Percentiles rank a stretch among this genome's conserved stretches.
Conservation (phyloP, 2,329 filamentous ascomycete species). For the Trichoderma sp. region DNA sequence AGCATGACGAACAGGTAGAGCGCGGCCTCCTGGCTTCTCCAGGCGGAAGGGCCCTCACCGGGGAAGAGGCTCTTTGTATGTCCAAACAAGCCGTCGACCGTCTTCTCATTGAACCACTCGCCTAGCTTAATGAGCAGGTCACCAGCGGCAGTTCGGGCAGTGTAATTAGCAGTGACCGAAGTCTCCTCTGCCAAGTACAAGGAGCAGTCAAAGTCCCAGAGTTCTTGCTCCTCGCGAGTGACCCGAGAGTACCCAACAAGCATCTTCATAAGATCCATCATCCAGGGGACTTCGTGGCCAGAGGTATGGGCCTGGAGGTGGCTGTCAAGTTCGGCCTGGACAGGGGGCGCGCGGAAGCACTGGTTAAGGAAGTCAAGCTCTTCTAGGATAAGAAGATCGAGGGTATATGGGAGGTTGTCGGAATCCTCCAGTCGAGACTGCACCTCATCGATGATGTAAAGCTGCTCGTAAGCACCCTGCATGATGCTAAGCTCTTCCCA, state of each 20-base stretch:
- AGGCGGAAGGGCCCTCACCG: constrained; percentile 42
- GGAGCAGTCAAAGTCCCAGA: constrained; percentile 97
- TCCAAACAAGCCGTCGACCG: constrained; percentile 73
- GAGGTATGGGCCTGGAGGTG: constrained; percentile 64
- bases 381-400: constrained; percentile 90
- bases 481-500: constrained; percentile 83
- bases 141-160: constrained; percentile 85
- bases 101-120: constrained; percentile 77
- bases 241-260: constrained; percentile 85
- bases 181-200: constrained; percentile 94
- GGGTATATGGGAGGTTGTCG: constrained; percentile 87
- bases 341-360: constrained; percentile 81
- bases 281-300: constrained; percentile 69
- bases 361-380: constrained; percentile 94
- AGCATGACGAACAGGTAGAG: constrained; percentile 84
- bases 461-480: constrained; percentile 69
- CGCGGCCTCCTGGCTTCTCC: constrained; percentile 71
- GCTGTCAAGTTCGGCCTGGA: constrained; percentile 82
- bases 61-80: constrained; percentile 74
- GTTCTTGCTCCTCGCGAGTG: constrained; percentile 83
- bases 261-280: constrained; percentile 83
- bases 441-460: constrained; percentile 82
- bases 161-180: constrained; percentile 93
- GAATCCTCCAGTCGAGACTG: constrained; percentile 87
- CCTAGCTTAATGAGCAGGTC: constrained; percentile 90